Evolutionary conservation across 2,329 filamentous ascomycete species (phyloP).

Genomic region (Mycosphaerella sp.): DNA sequence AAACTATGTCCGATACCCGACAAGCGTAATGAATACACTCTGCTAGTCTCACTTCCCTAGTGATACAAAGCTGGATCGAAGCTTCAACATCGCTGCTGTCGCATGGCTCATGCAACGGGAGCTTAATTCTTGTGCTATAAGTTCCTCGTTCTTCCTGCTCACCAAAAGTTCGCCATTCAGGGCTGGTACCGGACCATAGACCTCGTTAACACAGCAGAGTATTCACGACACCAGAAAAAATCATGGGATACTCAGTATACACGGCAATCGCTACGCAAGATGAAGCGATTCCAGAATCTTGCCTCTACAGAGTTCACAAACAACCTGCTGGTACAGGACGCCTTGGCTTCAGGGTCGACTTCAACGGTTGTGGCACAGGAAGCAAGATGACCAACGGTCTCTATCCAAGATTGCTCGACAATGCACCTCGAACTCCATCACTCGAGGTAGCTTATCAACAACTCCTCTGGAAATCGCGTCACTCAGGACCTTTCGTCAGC

Average conservation of each 20-base stretch:
- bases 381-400: constrained; percentile 3
- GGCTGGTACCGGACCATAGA: background rate
- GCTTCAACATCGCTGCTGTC: background rate
- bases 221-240: background rate
- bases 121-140: background rate
- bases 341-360: background rate
- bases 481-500: constrained; percentile 6
- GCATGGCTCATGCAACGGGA: background rate
- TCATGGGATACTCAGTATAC: constrained; percentile 1
- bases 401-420: background rate
- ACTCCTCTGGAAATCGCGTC: constrained; percentile 8
- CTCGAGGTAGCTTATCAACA: constrained; percentile 5
- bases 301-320: background rate
- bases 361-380: background rate
- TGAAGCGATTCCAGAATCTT: background rate
- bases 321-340: constrained; percentile 6
- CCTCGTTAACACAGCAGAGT: background rate
- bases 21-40: background rate
- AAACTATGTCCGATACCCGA: background rate
- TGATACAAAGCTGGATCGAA: background rate
- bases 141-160: background rate
- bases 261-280: background rate
- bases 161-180: background rate
- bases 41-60: background rate
- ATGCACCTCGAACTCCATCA: background rate